Evolutionary conservation across 345 rosid species (phyloP).

Genomic region (Mercurialis annua): DNA sequence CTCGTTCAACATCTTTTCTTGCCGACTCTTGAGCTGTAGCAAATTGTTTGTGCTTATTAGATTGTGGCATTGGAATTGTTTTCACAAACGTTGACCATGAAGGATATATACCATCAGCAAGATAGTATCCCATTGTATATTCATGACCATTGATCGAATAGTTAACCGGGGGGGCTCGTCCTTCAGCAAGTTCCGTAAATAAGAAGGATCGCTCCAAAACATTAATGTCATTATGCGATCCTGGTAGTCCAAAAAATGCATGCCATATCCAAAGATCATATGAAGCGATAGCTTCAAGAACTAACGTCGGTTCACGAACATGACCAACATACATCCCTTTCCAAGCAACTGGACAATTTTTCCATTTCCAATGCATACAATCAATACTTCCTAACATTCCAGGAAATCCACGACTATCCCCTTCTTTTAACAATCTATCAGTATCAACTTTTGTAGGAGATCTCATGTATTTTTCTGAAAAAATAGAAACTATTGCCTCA

Average conservation of each 20-base stretch:
- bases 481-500: neutral
- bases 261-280: slow-evolving; percentile 5
- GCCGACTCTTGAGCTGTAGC: neutral
- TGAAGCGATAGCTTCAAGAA: slow-evolving; percentile 1
- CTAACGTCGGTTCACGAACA: neutral
- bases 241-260: neutral
- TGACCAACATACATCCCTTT: slow-evolving; percentile 8
- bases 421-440: neutral
- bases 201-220: neutral
- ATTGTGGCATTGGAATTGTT: neutral
- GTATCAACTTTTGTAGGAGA: neutral
- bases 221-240: neutral
- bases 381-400: neutral
- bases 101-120: neutral
- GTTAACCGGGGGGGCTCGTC: neutral
- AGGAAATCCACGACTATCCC: neutral
- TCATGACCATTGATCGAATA: neutral
- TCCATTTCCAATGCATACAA: neutral
- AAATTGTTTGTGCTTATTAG: neutral
- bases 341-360: neutral
- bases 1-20: neutral
- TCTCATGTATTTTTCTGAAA: neutral
- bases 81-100: neutral
- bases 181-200: neutral
- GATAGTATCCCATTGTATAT: neutral